Conservation (phyloP, 306 rosid genomes). For the Vigna angularis region DNA sequence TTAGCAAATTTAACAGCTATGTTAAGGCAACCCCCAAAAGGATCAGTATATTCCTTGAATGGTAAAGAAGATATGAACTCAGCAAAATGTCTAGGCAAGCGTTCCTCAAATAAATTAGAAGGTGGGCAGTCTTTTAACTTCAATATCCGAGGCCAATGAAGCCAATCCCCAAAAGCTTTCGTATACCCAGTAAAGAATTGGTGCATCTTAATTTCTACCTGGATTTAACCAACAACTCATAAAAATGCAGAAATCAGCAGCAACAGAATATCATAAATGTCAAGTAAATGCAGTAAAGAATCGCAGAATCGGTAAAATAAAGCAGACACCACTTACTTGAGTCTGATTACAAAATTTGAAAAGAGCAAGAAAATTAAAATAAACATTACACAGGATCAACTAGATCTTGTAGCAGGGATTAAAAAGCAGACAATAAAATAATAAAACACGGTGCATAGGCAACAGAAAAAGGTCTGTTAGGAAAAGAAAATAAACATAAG, state of each 20-base stretch:
- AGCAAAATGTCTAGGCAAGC: slow-evolving; percentile 83
- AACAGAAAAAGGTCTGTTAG: slow-evolving; percentile 13
- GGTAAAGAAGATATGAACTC: slow-evolving; percentile 81
- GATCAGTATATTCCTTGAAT: slow-evolving; percentile 79
- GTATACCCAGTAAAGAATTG: slow-evolving; percentile 84
- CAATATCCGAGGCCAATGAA: slow-evolving; percentile 73
- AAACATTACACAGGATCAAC: not conserved
- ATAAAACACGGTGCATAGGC: not conserved
- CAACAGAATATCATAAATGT: not conserved
- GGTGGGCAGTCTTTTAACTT: slow-evolving; percentile 95
- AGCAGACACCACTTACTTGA: not conserved
- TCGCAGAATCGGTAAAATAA: not conserved
- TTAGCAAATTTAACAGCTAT: slow-evolving; percentile 57
- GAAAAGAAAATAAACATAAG: not conserved
- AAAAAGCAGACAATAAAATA: slow-evolving; percentile 16
- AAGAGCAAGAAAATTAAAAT: not conserved
- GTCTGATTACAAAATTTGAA: not conserved
- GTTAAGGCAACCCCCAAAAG: slow-evolving; percentile 60
- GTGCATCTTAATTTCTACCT: slow-evolving; percentile 81
- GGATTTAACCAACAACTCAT: slow-evolving; percentile 44
- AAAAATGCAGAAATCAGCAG: slow-evolving; percentile 16
- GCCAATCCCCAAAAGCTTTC: slow-evolving; percentile 49
- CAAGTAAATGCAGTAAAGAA: slow-evolving; percentile 8
- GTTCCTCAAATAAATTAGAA: slow-evolving; percentile 70
- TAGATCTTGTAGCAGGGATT: not conserved